Evolutionary conservation across 768 basidiomycete genomes (phyloP), one percentile per base, ranked within the genome.

Genomic region (Cystobasidium ongulense): DNA sequence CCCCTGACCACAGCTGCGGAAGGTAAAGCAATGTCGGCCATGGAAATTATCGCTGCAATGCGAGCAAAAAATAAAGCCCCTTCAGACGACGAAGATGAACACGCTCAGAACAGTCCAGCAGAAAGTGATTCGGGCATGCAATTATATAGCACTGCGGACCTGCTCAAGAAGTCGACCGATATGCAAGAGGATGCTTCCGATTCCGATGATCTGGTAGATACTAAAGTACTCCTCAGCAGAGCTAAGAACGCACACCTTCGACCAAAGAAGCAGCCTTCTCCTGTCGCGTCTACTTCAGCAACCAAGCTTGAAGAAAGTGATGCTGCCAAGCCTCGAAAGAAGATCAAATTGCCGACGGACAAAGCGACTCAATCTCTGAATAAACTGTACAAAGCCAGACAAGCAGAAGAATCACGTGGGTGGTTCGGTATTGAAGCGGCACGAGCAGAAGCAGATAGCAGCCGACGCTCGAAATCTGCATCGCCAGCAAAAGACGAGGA

Each of bases 391-490:
- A 71, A 71, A 38, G 5, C 52, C 2, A 29, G 43, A n/a, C 8
- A 71, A 21, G 43, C 33, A 1, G 68, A 71, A 43, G 68, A 59
- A 21, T 25, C 33, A 8, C 68, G 68, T 4, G 68, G 68, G 8
- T 71, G 68, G 68, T 59, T 33, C 18, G 68, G 68, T n/a, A 46
- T 59, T 11, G 68, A 54, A 15, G 39, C 46, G 65, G 65, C 65
- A 15, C 25, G 35, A 38, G 29, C 25, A 50, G 50, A 53, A 31
- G 65, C 46, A 3, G 46, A 50, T 3, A 7, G 15, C 7, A 8
- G 25, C 25, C 8, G 36, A 25, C 57, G 36, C 18, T 31, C 57
- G 10, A 11, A 15, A n/a, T 31, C 57, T 15, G 23, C 13, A 10
- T 31, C 57, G 23, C 31, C 57, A 29, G 57, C 8, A 38, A 52